phyloP scores from a whole-genome alignment of 768 basidiomycete genomes.

The Cystobasidiopsis lactophilus region DNA sequence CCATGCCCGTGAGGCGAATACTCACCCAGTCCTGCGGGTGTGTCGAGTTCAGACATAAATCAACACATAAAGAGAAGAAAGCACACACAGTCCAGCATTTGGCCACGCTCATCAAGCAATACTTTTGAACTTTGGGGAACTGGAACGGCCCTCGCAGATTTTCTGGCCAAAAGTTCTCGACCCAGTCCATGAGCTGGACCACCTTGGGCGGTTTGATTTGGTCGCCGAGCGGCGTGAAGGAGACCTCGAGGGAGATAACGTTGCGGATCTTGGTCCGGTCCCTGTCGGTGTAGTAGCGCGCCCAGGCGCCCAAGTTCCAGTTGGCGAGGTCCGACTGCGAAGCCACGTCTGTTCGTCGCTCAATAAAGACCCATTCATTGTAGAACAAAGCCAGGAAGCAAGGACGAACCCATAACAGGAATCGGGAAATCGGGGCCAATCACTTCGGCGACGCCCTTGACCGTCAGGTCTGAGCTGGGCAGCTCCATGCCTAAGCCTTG shows the following conservation, averaged over 20 bases:
- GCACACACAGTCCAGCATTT: conserved; percentile 76
- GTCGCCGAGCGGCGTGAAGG: conserved; percentile 57
- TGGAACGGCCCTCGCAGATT: conserved; percentile 45
- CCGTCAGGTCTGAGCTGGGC: conserved; percentile 47
- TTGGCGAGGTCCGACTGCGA: conserved; percentile 63
- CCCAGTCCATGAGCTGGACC: conserved; percentile 84
- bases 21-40: conserved; percentile 1
- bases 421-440: conserved; percentile 52
- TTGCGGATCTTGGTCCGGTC: conserved; percentile 74
- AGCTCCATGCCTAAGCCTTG: conserved; percentile 79
- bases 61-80: background rate
- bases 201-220: conserved; percentile 60
- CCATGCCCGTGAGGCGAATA: background rate
- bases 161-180: conserved; percentile 81
- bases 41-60: background rate
- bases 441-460: conserved; percentile 54
- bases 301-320: conserved; percentile 84
- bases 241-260: conserved; percentile 85
- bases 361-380: background rate
- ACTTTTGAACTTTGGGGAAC: conserved; percentile 85
- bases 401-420: conserved; percentile 49
- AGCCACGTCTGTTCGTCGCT: conserved; percentile 47
- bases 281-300: conserved; percentile 54
- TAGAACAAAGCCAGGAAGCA: no score
- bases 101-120: conserved; percentile 89